Percentiles rank a stretch among this genome's conserved stretches.
phyloP scores from a whole-genome alignment of 257 asterid species.

The Lycium barbarum region DNA sequence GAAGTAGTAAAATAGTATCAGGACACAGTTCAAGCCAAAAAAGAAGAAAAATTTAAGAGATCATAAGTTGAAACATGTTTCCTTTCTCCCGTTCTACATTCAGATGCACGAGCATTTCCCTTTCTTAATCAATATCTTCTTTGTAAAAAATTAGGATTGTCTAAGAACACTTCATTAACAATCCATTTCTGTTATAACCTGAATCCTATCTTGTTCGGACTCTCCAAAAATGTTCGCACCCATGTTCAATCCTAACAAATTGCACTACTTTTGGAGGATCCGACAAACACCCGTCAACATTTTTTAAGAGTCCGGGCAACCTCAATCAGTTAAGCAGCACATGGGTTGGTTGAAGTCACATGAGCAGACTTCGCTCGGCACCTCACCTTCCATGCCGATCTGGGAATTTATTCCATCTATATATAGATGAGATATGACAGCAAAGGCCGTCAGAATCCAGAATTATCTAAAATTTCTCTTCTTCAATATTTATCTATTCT shows the following conservation, averaged over 20 bases:
- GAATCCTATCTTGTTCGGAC: neutral
- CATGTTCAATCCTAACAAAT: neutral
- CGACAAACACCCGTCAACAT: neutral
- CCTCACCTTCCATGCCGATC: neutral
- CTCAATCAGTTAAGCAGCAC: neutral
- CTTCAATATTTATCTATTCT: neutral
- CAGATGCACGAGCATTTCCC: neutral
- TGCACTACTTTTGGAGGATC: neutral
- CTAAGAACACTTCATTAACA: neutral
- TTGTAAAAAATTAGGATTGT: neutral
- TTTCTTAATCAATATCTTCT: neutral
- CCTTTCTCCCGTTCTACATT: neutral
- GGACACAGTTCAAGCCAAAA: neutral
- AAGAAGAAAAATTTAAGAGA: neutral
- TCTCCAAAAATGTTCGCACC: neutral
- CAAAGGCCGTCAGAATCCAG: neutral
- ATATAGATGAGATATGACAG: neutral
- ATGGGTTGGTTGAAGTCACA: neutral
- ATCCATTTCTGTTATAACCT: neutral
- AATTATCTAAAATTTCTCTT: neutral
- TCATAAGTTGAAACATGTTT: neutral
- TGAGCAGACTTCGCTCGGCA: neutral
- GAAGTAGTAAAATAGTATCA: neutral
- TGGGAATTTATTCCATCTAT: neutral
- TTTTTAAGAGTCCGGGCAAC: neutral